These are phyloP conservation scores for Gloeostereum incarnatum DNA, from an alignment of 768 basidiomycete genomes.

Conservation along the genomic window DNA sequence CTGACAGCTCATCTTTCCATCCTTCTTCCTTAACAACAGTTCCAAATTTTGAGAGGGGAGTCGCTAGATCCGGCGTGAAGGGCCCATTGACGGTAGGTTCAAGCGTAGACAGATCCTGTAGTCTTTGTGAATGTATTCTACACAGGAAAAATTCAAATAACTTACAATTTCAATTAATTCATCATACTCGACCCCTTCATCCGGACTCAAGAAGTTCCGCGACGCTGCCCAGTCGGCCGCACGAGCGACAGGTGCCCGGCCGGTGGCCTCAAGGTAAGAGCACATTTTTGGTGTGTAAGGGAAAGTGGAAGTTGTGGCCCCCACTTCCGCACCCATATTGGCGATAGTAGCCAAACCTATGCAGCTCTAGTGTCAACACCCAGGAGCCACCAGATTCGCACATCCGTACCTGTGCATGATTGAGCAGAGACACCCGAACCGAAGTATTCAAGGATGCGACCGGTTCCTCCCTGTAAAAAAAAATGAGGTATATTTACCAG, in stretches of 20 bases:
- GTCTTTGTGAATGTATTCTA: neutral
- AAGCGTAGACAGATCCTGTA: slow-evolving; percentile 75
- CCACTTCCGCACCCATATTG: slow-evolving; percentile 99
- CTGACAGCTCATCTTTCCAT: slow-evolving; percentile 92
- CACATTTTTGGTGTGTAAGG: slow-evolving; percentile 91
- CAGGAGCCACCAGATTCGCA: neutral
- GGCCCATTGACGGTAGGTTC: slow-evolving; percentile 96
- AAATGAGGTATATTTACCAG: slow-evolving; percentile 1
- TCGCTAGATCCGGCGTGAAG: slow-evolving; percentile 95
- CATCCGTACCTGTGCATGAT: slow-evolving; percentile 75
- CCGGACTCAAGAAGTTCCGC: slow-evolving; percentile 71
- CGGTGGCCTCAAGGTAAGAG: slow-evolving; percentile 83
- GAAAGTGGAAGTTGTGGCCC: slow-evolving; percentile 98
- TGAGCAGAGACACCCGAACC: slow-evolving; percentile 84
- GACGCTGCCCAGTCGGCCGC: slow-evolving; percentile 81
- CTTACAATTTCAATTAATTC: slow-evolving; percentile 89
- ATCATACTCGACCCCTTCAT: slow-evolving; percentile 88
- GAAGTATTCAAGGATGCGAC: slow-evolving; percentile 93
- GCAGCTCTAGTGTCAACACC: slow-evolving; percentile 1
- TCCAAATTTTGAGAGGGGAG: slow-evolving; percentile 85
- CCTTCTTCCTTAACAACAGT: slow-evolving; percentile 72
- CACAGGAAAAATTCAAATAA: slow-evolving; percentile 2
- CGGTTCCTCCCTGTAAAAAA: slow-evolving; percentile 79
- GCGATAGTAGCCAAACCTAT: slow-evolving; percentile 87
- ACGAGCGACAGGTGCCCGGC: slow-evolving; percentile 74